A percentile compares a stretch with the other conserved stretches of the same genome.
Evolutionary conservation across 179 eudicot genomes (phyloP).

Genomic region (Beta lomatogona): DNA sequence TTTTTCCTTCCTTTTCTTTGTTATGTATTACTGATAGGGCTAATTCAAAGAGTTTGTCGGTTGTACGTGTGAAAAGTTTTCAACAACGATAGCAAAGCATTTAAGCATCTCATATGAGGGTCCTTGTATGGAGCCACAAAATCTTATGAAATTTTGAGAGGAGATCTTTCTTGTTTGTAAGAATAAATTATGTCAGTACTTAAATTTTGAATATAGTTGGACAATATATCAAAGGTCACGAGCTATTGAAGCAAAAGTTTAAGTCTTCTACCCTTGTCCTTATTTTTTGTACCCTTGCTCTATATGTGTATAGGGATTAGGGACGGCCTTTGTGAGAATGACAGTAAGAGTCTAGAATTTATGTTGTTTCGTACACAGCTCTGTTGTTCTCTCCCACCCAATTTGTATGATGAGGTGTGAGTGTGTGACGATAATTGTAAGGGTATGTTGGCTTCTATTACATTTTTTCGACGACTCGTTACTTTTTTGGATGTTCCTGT

Average conservation of each 20-base stretch:
- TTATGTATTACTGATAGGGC: neutral
- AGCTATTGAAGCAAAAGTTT: neutral
- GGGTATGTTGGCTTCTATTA: no score
- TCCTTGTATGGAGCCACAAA: neutral
- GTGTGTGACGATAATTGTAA: no score
- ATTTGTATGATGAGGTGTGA: no score
- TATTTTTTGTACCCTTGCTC: neutral
- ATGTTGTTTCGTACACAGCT: no score
- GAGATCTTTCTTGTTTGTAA: neutral
- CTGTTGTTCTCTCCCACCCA: no score
- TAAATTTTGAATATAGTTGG: neutral
- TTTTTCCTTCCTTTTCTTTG: neutral
- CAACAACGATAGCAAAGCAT: slow-evolving; percentile 6
- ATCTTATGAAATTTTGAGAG: neutral
- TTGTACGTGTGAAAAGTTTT: neutral
- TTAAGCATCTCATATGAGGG: neutral
- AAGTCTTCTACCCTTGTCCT: neutral
- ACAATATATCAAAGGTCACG: neutral
- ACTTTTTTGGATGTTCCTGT: no score
- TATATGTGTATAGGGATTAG: neutral
- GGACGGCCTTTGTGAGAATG: no score
- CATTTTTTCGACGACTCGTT: no score
- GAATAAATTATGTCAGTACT: neutral
- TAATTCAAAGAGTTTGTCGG: slow-evolving; percentile 2
- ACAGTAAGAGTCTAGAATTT: no score